A percentile compares a stretch with the other conserved stretches of the same genome.
Conservation (phyloP, 139 green algal species). For the Coccomyxa sp. region DNA sequence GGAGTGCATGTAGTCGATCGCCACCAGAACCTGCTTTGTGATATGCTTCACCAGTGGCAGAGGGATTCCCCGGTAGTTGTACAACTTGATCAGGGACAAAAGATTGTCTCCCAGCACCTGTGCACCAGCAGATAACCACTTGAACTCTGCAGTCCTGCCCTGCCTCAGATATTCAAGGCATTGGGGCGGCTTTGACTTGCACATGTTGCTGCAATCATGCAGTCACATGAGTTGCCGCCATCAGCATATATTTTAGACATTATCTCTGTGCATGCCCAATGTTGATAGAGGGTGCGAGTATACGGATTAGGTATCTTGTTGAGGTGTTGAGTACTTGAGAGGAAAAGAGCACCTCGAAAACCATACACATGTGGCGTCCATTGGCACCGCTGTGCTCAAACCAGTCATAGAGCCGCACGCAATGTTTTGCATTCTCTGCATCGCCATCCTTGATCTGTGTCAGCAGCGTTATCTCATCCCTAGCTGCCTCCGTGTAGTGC, state of each 20-base stretch:
- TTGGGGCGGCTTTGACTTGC: background rate
- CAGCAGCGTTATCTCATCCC: conserved; percentile 93
- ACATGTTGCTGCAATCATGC: background rate
- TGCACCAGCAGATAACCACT: background rate
- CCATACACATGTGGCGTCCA: conserved; percentile 95
- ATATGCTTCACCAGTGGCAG: conserved; percentile 65
- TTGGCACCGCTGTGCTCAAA: conserved; percentile 94
- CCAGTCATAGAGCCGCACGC: conserved; percentile 75
- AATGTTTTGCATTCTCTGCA: conserved; percentile 45
- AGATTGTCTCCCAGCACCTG: conserved; percentile 77
- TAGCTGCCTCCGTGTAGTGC: conserved; percentile 96
- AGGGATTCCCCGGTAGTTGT: conserved; percentile 69
- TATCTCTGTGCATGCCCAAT: background rate
- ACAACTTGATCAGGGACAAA: conserved; percentile 67
- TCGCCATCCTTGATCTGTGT: conserved; percentile 70
- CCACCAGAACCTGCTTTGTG: conserved; percentile 75
- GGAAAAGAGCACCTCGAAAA: conserved; percentile 76
- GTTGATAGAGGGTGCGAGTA: background rate
- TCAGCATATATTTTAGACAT: background rate
- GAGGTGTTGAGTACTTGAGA: too few species aligned
- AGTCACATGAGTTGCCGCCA: background rate
- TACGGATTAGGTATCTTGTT: too few species aligned
- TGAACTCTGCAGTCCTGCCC: background rate
- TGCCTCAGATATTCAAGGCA: too few species aligned
- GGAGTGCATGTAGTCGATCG: conserved; percentile 89